A percentile compares a stretch with the other conserved stretches of the same genome.
phyloP scores from a whole-genome alignment of 345 rosid genomes.

The Syzygium oleosum region DNA sequence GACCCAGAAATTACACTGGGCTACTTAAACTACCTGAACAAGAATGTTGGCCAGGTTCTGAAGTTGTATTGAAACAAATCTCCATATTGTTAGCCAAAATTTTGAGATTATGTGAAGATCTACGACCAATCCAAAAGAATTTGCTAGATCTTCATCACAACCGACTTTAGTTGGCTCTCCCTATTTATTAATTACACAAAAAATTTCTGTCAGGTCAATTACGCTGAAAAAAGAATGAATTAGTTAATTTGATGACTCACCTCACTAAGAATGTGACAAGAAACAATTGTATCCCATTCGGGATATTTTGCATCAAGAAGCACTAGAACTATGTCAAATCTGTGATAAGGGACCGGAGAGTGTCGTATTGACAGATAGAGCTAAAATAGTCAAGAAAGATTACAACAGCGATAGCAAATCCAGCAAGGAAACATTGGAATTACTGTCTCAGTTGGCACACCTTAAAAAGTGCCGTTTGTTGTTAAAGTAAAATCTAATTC shows the following conservation, averaged over 20 bases:
- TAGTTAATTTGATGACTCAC: slow-evolving; percentile 8
- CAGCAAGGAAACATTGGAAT: neutral
- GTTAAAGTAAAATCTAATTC: neutral
- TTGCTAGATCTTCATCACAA: slow-evolving; percentile 37
- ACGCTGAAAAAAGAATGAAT: neutral
- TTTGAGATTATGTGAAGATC: neutral
- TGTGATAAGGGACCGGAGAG: slow-evolving; percentile 84
- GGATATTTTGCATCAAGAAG: slow-evolving; percentile 89
- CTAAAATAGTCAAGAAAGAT: slow-evolving; percentile 53
- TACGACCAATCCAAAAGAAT: neutral
- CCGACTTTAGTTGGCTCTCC: slow-evolving; percentile 28
- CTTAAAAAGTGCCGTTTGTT: neutral
- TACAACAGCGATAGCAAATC: neutral
- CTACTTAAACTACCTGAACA: neutral
- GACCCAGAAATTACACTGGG: neutral
- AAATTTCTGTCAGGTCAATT: neutral
- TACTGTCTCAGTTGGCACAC: neutral
- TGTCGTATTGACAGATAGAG: slow-evolving; percentile 84
- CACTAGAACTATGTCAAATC: slow-evolving; percentile 86
- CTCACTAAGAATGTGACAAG: slow-evolving; percentile 89
- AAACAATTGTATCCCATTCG: slow-evolving; percentile 89
- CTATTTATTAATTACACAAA: slow-evolving; percentile 10
- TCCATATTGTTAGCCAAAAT: neutral
- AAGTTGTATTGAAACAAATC: neutral
- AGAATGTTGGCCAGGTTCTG: neutral